phyloP scores from a whole-genome alignment of 345 rosid species.

The Durio zibethinus region DNA sequence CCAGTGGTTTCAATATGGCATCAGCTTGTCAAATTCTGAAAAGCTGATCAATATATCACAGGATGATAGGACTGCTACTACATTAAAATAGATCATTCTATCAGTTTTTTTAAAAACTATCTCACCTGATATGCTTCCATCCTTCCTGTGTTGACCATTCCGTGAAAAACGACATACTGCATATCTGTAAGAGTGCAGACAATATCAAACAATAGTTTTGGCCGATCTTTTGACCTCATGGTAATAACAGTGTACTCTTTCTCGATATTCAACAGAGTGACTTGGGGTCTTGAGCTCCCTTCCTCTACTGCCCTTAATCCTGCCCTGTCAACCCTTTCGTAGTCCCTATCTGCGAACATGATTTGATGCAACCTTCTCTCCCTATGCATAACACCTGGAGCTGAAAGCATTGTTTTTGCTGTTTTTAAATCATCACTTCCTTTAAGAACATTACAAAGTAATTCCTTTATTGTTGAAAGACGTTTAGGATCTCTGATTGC shows the following conservation, averaged over 20 bases:
- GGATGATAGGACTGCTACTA: not conserved
- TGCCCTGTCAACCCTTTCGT: slow-evolving; percentile 54
- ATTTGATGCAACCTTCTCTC: slow-evolving; percentile 93
- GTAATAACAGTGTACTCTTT: slow-evolving; percentile 78
- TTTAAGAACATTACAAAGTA: slow-evolving; percentile 66
- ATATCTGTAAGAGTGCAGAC: slow-evolving; percentile 91
- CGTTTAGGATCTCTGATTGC: slow-evolving; percentile 63
- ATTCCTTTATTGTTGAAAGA: slow-evolving; percentile 57
- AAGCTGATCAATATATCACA: not conserved
- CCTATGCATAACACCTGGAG: slow-evolving; percentile 53
- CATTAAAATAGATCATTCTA: not conserved
- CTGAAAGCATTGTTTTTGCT: slow-evolving; percentile 59
- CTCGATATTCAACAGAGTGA: slow-evolving; percentile 69
- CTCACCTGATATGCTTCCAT: slow-evolving; percentile 85
- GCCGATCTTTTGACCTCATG: slow-evolving; percentile 79
- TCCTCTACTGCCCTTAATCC: slow-evolving; percentile 35
- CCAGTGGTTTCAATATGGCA: not conserved
- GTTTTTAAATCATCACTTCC: slow-evolving; percentile 52
- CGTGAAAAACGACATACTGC: slow-evolving; percentile 91
- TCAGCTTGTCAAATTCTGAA: slow-evolving; percentile 1
- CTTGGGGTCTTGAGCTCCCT: slow-evolving; percentile 49
- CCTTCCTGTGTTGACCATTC: slow-evolving; percentile 67
- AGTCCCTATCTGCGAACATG: slow-evolving; percentile 90
- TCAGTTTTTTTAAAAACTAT: not conserved
- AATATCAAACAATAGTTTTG: slow-evolving; percentile 77